Evolutionary conservation across 306 rosid species (phyloP).

Genomic region (Crataegus laevigata): DNA sequence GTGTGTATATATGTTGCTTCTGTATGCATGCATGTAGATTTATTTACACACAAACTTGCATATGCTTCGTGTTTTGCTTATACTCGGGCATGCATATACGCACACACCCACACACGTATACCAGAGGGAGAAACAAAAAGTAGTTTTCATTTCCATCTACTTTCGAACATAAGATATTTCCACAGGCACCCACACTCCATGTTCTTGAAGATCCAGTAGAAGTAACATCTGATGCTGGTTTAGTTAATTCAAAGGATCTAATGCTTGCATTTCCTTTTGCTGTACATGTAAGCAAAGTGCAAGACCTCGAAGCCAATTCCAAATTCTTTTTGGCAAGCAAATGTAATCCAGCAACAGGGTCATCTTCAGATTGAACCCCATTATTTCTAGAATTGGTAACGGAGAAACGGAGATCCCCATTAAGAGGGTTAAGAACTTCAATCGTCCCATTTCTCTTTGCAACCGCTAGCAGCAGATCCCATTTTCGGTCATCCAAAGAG

Average conservation of each 20-base stretch:
- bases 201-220: slow-evolving; percentile 32
- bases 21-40: no score
- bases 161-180: slow-evolving; percentile 48
- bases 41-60: no score
- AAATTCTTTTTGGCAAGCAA: slow-evolving; percentile 36
- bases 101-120: no score
- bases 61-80: no score
- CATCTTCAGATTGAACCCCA: slow-evolving; percentile 31
- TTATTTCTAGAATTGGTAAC: slow-evolving; percentile 23
- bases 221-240: slow-evolving; percentile 27
- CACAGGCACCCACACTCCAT: slow-evolving; percentile 45
- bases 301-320: slow-evolving; percentile 42
- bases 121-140: slow-evolving; percentile 54
- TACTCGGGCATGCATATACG: no score
- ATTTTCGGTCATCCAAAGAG: slow-evolving; percentile 48
- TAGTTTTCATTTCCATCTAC: slow-evolving; percentile 67
- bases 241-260: slow-evolving; percentile 44
- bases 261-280: slow-evolving; percentile 61
- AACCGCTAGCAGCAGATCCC: slow-evolving; percentile 74
- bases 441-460: slow-evolving; percentile 74
- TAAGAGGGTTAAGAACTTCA: slow-evolving; percentile 74
- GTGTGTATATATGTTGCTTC: no score
- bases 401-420: slow-evolving; percentile 44
- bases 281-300: slow-evolving; percentile 75
- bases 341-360: slow-evolving; percentile 68